Conservation (phyloP, 768 basidiomycete genomes). For the Calocera cornea region DNA sequence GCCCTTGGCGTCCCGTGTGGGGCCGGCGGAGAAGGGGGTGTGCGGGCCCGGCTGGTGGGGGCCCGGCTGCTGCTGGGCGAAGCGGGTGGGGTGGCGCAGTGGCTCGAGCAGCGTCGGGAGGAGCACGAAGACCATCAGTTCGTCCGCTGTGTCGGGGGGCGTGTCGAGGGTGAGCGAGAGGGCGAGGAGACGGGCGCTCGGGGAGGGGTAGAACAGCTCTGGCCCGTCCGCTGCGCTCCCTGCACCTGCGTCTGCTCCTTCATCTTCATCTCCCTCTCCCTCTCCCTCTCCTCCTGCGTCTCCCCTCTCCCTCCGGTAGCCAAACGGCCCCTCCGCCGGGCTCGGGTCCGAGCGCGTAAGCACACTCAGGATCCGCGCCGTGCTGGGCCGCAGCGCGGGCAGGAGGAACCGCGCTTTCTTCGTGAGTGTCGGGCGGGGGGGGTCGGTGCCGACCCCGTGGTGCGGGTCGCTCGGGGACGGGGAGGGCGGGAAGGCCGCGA, state of each 20-base stretch:
- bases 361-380: background rate
- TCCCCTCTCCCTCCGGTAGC: background rate
- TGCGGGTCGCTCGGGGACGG: background rate
- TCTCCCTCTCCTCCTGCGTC: background rate
- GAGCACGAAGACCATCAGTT: background rate
- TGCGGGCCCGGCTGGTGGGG: background rate
- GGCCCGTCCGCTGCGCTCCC: background rate
- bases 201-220: background rate
- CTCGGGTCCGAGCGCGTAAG: background rate
- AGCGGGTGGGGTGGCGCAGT: no score
- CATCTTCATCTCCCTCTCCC: background rate
- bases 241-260: background rate
- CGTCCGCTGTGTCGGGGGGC: background rate
- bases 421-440: background rate
- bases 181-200: background rate
- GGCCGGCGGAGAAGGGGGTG: background rate
- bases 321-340: background rate
- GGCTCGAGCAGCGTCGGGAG: background rate
- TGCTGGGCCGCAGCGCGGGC: background rate
- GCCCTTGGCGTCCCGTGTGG: background rate
- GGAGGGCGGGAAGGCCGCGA: background rate
- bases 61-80: no score
- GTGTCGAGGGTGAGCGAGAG: background rate
- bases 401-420: background rate
- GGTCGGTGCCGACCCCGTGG: background rate